Conservation (phyloP, 2,329 filamentous ascomycete species). For the Zasmidium citrigriseum region DNA sequence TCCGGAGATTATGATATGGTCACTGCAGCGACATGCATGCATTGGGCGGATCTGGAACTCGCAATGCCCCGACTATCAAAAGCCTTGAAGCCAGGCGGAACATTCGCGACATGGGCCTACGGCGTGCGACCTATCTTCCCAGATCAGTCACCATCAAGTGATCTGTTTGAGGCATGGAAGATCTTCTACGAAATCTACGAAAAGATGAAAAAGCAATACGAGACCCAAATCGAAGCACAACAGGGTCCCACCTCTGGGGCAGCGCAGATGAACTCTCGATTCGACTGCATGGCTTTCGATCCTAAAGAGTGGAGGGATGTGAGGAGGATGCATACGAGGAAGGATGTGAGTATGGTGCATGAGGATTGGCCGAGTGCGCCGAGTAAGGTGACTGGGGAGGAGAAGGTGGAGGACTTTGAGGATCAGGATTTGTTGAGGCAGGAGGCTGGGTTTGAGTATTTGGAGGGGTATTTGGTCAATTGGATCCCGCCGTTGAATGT, state of each 20-base stretch:
- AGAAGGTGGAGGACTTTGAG: slow-evolving; percentile 3
- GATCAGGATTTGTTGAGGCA: slow-evolving; percentile 3
- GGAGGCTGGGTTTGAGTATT: slow-evolving; percentile 5
- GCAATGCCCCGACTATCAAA: not conserved
- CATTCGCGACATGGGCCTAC: slow-evolving; percentile 10
- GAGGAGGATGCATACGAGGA: slow-evolving; percentile 2
- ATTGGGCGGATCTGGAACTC: slow-evolving; percentile 10
- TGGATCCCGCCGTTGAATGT: slow-evolving; percentile 9
- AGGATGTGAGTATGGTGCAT: not conserved
- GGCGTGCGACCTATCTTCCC: slow-evolving; percentile 1
- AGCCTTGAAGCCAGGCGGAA: slow-evolving; percentile 6
- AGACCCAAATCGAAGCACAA: not conserved
- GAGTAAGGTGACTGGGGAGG: slow-evolving; percentile 4
- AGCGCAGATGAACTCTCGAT: slow-evolving; percentile 8
- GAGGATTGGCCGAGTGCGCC: not conserved
- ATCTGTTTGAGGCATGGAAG: not conserved
- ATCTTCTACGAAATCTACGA: slow-evolving; percentile 10
- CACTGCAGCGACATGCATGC: slow-evolving; percentile 6
- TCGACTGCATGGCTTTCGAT: slow-evolving; percentile 9
- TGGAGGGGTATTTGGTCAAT: slow-evolving; percentile 9
- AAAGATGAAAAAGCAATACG: slow-evolving; percentile 6
- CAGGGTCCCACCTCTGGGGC: not conserved
- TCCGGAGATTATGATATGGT: slow-evolving; percentile 6
- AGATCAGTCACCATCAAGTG: not conserved
- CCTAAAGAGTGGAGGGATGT: slow-evolving; percentile 4